Evolutionary conservation across 2,329 filamentous ascomycete genomes (phyloP).

Genomic region (Fusarium sp.): DNA sequence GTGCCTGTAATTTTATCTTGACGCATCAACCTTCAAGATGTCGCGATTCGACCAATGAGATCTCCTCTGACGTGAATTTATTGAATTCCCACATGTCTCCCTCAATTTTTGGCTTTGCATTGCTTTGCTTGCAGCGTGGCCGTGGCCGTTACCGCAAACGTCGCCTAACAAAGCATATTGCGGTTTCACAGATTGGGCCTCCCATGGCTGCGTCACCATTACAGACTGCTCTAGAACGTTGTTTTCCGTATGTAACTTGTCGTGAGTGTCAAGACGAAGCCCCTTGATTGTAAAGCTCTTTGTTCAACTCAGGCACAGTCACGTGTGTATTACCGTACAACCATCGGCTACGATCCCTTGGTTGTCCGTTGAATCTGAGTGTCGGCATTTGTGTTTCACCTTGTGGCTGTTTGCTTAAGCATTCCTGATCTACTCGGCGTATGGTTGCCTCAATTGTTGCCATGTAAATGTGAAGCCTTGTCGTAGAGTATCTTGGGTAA

Average conservation of each 20-base stretch:
- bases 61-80: slow-evolving; percentile 16
- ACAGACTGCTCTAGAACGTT: background rate
- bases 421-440: slow-evolving; percentile 6
- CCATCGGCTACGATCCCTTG: background rate
- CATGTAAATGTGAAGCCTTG: background rate
- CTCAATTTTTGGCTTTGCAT: background rate
- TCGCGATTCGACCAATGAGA: slow-evolving; percentile 22
- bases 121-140: background rate
- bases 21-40: background rate
- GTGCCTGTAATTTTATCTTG: slow-evolving; percentile 19
- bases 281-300: background rate
- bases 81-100: slow-evolving; percentile 28
- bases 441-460: background rate
- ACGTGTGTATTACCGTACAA: background rate
- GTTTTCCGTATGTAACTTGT: background rate
- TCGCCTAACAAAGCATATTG: slow-evolving; percentile 19
- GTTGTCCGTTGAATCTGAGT: background rate
- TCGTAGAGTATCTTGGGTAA: background rate
- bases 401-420: slow-evolving; percentile 2
- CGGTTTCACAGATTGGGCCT: background rate
- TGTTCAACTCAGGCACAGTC: slow-evolving; percentile 1
- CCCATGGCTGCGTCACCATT: slow-evolving; percentile 10
- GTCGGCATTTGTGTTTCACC: slow-evolving; percentile 4
- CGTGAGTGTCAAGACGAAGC: background rate
- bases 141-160: slow-evolving; percentile 21